Conservation (phyloP, 2,329 filamentous ascomycete genomes). For the Gnomoniopsis smithogilvyi region DNA sequence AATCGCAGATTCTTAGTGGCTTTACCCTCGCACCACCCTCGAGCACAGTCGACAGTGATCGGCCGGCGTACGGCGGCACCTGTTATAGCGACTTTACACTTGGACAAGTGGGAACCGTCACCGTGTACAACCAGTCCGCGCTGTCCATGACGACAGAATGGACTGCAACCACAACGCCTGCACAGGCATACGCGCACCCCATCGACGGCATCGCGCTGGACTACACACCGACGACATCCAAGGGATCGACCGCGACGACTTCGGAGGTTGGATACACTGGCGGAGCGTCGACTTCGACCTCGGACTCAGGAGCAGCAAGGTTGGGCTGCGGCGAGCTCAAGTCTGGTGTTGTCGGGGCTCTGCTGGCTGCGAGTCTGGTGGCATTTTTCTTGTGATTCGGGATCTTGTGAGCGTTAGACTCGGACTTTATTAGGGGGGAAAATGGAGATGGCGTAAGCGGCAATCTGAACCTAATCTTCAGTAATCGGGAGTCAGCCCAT, state of each 20-base stretch:
- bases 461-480: no score
- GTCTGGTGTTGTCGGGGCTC: neutral
- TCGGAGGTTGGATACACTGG: neutral
- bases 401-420: neutral
- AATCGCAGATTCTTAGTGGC: neutral
- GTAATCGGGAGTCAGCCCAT: neutral
- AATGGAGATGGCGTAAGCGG: no score
- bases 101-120: neutral
- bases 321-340: neutral
- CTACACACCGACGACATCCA: neutral
- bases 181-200: neutral
- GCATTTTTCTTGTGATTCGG: neutral
- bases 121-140: neutral
- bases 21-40: neutral
- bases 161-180: neutral
- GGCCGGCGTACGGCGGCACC: neutral
- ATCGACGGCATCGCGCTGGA: neutral
- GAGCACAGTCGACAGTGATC: neutral
- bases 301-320: neutral
- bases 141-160: neutral
- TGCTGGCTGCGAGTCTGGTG: neutral
- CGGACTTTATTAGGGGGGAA: no score
- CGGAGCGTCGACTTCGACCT: neutral
- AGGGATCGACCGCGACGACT: neutral
- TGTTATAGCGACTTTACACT: neutral